These are phyloP conservation scores for Antarctomyces pellizariae DNA, from an alignment of 495 filamentous ascomycete species.

Conservation along the genomic window DNA sequence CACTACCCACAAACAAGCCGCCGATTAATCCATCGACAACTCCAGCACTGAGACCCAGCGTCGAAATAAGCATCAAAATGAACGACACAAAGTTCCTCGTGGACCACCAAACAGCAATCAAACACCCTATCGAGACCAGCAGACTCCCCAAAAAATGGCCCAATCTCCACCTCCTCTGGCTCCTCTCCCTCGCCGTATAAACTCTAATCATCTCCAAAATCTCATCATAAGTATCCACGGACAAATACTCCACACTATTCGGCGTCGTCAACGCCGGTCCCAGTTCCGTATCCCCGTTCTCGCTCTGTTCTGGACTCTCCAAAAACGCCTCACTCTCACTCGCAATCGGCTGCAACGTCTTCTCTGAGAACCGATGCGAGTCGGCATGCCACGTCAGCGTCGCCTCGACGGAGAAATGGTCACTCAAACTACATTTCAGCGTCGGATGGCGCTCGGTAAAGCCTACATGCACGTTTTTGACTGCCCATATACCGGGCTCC, in stretches of 20 bases:
- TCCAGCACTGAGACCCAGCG: conserved; percentile 49
- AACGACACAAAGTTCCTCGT: conserved; percentile 56
- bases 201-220: conserved; percentile 41
- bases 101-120: conserved; percentile 68
- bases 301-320: no score
- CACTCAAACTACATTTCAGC: conserved; percentile 63
- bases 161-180: conserved; percentile 45
- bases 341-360: conserved; percentile 4
- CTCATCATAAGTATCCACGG: conserved; percentile 39
- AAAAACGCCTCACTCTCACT: conserved; percentile 8
- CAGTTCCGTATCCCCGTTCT: conserved; percentile 3
- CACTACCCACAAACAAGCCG: conserved; percentile 60
- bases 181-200: conserved; percentile 42
- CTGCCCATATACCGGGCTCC: conserved; percentile 28
- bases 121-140: conserved; percentile 40
- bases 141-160: conserved; percentile 48
- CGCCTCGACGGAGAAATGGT: conserved; percentile 75
- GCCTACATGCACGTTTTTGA: conserved; percentile 42
- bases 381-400: conserved; percentile 29
- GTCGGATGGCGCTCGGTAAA: conserved; percentile 71
- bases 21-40: conserved; percentile 68
- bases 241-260: conserved; percentile 11
- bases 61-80: conserved; percentile 54
- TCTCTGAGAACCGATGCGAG: no score
- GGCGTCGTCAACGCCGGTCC: neutral